A percentile compares a stretch with the other conserved stretches of the same genome.
Evolutionary conservation across 495 filamentous ascomycete species (phyloP).

Genomic region (Hypoxylon crocopeplum): DNA sequence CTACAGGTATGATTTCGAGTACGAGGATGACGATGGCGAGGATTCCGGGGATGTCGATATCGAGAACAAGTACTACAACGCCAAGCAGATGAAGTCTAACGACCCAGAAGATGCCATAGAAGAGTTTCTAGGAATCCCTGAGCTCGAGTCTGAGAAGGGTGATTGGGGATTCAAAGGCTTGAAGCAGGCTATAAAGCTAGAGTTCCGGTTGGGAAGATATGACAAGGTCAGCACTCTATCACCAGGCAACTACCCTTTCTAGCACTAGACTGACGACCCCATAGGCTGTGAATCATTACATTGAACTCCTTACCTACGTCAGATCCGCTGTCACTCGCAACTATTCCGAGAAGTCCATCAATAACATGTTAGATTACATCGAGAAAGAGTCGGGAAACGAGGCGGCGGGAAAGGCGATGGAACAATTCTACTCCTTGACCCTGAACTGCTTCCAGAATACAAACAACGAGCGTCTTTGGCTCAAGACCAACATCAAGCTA

Average conservation of each 20-base stretch:
- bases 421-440: conserved; percentile 93
- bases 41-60: conserved; percentile 89
- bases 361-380: conserved; percentile 98
- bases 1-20: conserved; percentile 91
- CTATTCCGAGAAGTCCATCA: conserved; percentile 99
- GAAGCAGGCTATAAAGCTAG: conserved; percentile 97
- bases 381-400: conserved; percentile 89
- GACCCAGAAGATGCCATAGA: conserved; percentile 88
- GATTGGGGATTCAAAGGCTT: conserved; percentile 99
- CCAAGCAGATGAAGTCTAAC: conserved; percentile 90
- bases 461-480: conserved; percentile 96
- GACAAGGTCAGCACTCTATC: conserved; percentile 66
- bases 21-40: conserved; percentile 87
- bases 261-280: too few species aligned
- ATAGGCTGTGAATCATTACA: conserved; percentile 96
- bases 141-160: conserved; percentile 84
- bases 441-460: conserved; percentile 94
- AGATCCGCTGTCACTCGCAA: conserved; percentile 96
- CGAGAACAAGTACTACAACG: conserved; percentile 99
- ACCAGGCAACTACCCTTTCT: neutral
- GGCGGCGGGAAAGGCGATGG: conserved; percentile 83
- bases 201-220: conserved; percentile 87
- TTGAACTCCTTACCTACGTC: conserved; percentile 95
- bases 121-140: conserved; percentile 87
- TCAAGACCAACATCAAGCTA: conserved; percentile 98